phyloP scores from a whole-genome alignment of 257 asterid species.

The Solanum appendiculatum region DNA sequence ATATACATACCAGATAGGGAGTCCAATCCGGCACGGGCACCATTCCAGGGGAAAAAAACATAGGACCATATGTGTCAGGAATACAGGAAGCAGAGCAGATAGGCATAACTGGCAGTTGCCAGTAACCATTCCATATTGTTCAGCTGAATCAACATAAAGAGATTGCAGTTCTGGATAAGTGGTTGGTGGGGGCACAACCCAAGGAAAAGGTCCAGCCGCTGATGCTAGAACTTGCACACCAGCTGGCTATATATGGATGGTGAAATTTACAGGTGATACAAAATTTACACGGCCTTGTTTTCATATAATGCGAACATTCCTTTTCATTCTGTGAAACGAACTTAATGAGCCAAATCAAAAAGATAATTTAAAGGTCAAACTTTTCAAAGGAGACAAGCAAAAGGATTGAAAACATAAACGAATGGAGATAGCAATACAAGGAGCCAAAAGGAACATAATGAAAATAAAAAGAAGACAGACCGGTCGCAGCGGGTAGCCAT shows the following conservation, averaged over 20 bases:
- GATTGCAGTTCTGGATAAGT: constrained; percentile 16
- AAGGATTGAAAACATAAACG: neutral
- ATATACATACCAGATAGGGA: constrained; percentile 41
- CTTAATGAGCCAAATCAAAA: constrained; percentile 10
- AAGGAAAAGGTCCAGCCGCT: constrained; percentile 23
- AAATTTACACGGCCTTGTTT: constrained; percentile 69
- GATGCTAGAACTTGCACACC: constrained; percentile 24
- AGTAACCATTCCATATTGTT: constrained; percentile 50
- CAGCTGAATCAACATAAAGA: constrained; percentile 45
- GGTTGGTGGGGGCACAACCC: neutral
- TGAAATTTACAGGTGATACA: constrained; percentile 67
- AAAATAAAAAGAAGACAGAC: constrained; percentile 2
- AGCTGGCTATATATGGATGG: constrained; percentile 69
- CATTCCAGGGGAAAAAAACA: constrained; percentile 15
- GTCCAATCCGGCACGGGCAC: constrained; percentile 66
- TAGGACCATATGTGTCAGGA: constrained; percentile 53
- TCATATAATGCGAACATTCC: constrained; percentile 55
- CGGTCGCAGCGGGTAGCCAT: constrained; percentile 14
- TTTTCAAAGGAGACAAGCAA: neutral
- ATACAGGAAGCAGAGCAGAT: constrained; percentile 42
- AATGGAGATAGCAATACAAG: neutral
- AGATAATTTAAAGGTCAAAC: neutral
- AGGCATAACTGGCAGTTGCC: constrained; percentile 60
- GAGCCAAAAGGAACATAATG: neutral
- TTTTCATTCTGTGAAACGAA: constrained; percentile 55